Base-by-base conservation (phyloP, 1,284 basidiomycete genomes). In the Boletus sp. region DNA sequence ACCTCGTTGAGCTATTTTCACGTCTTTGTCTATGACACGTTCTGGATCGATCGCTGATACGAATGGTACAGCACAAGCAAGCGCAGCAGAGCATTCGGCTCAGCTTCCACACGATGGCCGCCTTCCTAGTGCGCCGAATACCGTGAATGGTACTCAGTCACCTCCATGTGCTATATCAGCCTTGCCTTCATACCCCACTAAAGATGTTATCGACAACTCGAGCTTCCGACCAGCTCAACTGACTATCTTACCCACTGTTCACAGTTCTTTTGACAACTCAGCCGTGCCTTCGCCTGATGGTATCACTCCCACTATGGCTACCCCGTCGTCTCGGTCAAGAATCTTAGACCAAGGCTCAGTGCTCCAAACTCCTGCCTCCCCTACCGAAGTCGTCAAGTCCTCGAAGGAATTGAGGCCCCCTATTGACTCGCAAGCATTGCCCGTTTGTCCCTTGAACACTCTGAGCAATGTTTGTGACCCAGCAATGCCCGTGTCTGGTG, bases 51-150 rank as follows among this genome's bases (percentile, higher is more conserved):
- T 58, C 33, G 23, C 59, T 72, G 37, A 69, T 35, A 10, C 1
- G 2, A 21, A 30, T 38, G 14, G 48, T 44, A 25, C 14, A 69
- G 70, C 33, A 27, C 63, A 52, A 31, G 55, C 53, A 30, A 61
- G 50, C 7, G 19, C 58, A 35, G 10, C 53, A 17, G 61, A 65
- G 25, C 50, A 60, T 46, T 17, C 47, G 30, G 11, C 56, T 27
- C 55, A 30, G 19, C 56, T 53, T 28, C 2, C 35, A 21, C 40
- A 23, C 10, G 48, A 64, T 3, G 10, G 51, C 49, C 40, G 43
- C 4, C 25, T 28, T 21, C 27, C 40, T 47, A 9, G 9, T 25
- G 25, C 17, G 50, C 35, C 46, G 1, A 31, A 37, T 31, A 2
- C 33, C 4, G 4, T 3, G n/a, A 10, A 27, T n/a, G 11, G 35